Base-by-base conservation (phyloP, 2,329 filamentous ascomycete species). In the Fulvia fulva region DNA sequence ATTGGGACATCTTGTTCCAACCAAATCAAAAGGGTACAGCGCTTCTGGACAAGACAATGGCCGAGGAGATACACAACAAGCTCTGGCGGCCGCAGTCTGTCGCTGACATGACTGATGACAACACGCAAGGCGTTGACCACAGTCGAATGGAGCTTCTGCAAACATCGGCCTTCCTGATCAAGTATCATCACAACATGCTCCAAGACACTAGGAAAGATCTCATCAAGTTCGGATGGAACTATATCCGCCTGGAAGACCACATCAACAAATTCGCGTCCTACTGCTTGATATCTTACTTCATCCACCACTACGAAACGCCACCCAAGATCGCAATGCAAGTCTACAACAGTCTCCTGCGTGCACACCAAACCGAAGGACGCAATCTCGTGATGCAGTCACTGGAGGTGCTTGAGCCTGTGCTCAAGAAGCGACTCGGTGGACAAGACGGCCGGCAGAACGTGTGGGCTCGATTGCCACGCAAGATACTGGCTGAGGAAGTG, bases 181-280 rank as follows among this genome's bases (percentile, higher is more conserved):
- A 99, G 71, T 96, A 97, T 69, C 91, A 99, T 69, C 87, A 93
- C 68, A 84, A 85, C 30, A 89, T 91, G 55, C 83, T 99, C 1
- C 89, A 95, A 65, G 94, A 97, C 68, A 87, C 90, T 2, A 87
- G 95, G 37, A 99, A 99, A 75, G 94, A 99, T 64, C 93, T 99
- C 62, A 99, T 99, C 70, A 97, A 97, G 75, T 99, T 97, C 74
- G 92, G 91, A 2, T 99, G 94, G 94, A 96, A 92, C 19, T 97
- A 96, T 71, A 99, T 99, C 68, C 86, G 90, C 23, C 83, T 99
- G n/a, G 95, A 99, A 70, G 94, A 99, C 73, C 90, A 96, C 57
- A 96, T 99, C 78, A 99, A 97, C 79, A 99, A 99, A 74, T 94
- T 97, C 73, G 94, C 93, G 0, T 92, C 94, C 2, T 99, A 99